phyloP scores from a whole-genome alignment of 2,329 filamentous ascomycete species.

The Cladophialophora psammophila region DNA sequence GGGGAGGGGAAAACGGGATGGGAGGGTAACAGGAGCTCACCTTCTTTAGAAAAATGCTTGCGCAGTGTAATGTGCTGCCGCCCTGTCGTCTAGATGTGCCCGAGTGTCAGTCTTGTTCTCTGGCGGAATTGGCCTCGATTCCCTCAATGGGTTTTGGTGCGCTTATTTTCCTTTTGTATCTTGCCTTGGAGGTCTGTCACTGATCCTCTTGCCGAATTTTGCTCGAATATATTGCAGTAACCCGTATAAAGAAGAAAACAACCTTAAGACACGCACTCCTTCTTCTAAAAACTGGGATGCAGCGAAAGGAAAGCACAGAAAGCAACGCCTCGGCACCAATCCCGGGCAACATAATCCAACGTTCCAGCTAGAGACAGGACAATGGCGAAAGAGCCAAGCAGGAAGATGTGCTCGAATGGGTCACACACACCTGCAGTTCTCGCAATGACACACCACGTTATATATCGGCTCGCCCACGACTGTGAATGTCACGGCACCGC shows the following conservation, averaged over 20 bases:
- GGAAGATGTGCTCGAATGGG: neutral
- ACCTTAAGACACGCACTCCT: too few species aligned
- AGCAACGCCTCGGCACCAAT: too few species aligned
- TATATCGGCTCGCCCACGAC: conserved; percentile 32
- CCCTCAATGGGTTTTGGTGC: too few species aligned
- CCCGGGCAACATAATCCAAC: too few species aligned
- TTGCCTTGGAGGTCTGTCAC: too few species aligned
- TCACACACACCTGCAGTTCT: conserved; percentile 34
- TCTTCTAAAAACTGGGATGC: too few species aligned
- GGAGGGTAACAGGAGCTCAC: conserved; percentile 15
- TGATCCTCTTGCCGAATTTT: too few species aligned
- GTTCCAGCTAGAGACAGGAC: too few species aligned
- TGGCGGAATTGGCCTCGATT: neutral
- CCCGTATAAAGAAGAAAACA: too few species aligned
- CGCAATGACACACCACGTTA: conserved; percentile 35
- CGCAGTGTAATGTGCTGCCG: conserved; percentile 33
- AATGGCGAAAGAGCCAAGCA: neutral
- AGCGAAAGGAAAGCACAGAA: too few species aligned
- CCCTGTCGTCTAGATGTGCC: conserved; percentile 21
- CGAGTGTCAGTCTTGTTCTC: neutral
- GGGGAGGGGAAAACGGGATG: neutral
- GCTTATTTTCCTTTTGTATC: too few species aligned
- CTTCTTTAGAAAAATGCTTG: conserved; percentile 30
- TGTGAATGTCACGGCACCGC: conserved; percentile 32
- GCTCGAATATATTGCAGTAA: too few species aligned